Evolutionary conservation across 495 filamentous ascomycete species (phyloP), one percentile per base, ranked within the genome.

Genomic region (Pseudevernia furfuracea): DNA sequence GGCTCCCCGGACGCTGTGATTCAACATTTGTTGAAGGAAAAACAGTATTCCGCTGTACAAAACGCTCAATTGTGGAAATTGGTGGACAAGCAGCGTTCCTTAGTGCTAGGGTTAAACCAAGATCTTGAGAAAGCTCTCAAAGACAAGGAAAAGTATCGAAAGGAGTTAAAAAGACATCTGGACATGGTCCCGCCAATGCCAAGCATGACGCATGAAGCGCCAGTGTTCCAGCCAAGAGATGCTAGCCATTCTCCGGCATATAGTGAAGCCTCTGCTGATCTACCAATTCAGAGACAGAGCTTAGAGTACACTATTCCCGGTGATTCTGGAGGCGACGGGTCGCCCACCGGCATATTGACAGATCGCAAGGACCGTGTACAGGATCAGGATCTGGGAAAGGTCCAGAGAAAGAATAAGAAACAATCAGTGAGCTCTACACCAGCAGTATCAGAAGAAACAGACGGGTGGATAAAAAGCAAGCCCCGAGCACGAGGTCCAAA

Each of bases 31-130:
- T 74, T 96, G 55, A 94, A 90, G 71, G 93, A 97, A 71, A 97
- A 97, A 74, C 86, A 92, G 62, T 87, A 89, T 32, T 86, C 90
- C 43, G 83, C 89, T 10, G 86, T 90, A 63, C 94, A 96, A 68
- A 97, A 97, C 73, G 80, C 88, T 21, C 93, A 97, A 74, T 76
- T 98, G 65, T 98, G 94, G 94, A 86, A 90, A 60, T 76, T 98
- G 57, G 92, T 98, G 34, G 92, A 97, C 73, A 97, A 98, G 74
- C 94, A 98, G 75, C 82, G 94, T 57, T 86, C 91, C 0, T 89
- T 98, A 81, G 92, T 98, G 41, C 70, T 96, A 34, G 95, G 94
- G 1, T 79, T 98, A 44, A 97, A 97, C 70, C 95, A 94, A 74
- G 94, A 98, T 71, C 80, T 98, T 32, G 92, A 97, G 74, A 85